Base-by-base conservation (phyloP, 2,329 filamentous ascomycete genomes). In the Sporothrix sp. region DNA sequence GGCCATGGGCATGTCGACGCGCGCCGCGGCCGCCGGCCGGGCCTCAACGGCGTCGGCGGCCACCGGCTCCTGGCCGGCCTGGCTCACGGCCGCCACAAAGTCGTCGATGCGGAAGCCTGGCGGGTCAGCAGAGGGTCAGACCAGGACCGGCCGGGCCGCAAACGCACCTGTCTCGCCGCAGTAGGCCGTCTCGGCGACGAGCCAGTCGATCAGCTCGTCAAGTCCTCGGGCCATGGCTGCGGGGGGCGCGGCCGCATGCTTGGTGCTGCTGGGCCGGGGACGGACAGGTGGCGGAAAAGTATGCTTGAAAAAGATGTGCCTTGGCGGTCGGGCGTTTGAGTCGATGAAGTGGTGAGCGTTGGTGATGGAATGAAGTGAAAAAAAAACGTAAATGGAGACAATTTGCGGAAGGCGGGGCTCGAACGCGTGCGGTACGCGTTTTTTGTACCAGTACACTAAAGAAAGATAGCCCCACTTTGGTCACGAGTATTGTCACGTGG, bases 121-220 rank as follows among this genome's bases (percentile, higher is more conserved):
- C 0, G 6, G 32, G 9, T 16, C 8, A 11, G 13, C n/a, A 3
- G n/a, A n/a, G n/a, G n/a, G n/a, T n/a, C n/a, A n/a, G n/a, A n/a
- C n/a, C n/a, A n/a, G n/a, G n/a, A n/a, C n/a, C n/a, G n/a, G n/a
- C n/a, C n/a, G n/a, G n/a, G n/a, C n/a, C n/a, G n/a, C n/a, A n/a
- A n/a, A 63, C 69, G 60, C 53, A 72, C 70, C 69, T 56, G 62
- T 62, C 49, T 67, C 62, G 30, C 70, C 69, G 32, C 65, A 66
- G 58, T 70, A 71, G 16, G 68, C 68, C 37, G 70, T 69, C 61
- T 72, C 68, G 1, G 62, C 64, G 51, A 72, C 62, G 53, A 72
- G 66, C 53, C 64, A 66, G 57, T 72, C 69, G 47, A 72, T 64
- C 58, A 72, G 60, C 59, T 68, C 67, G 59, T 72, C 70, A 53